Base-by-base conservation (phyloP, 257 asterid genomes). In the Galeopsis tetrahit region DNA sequence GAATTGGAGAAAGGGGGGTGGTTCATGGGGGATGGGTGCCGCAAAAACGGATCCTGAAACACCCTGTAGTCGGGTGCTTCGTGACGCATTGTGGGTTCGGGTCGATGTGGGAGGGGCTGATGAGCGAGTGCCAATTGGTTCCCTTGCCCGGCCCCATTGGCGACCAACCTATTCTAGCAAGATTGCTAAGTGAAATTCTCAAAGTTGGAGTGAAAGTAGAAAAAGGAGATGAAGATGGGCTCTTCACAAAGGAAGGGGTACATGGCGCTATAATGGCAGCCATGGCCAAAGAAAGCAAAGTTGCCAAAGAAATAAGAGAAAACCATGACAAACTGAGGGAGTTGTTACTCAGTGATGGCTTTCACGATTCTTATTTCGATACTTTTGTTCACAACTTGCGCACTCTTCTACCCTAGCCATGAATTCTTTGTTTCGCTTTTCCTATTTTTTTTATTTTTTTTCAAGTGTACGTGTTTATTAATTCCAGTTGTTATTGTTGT, bases 211-310 rank as follows among this genome's bases (percentile, higher is more conserved):
- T 79, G 6, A 84, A 82, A 21, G 77, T 80, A 0, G 80, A 66
- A 76, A 77, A 17, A 70, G 82, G 86, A 15, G 84, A 73, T 2
- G 87, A 78, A 35, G 83, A 82, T 70, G 87, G 85, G 3, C 1
- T 63, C 72, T 78, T 85, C 21, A 73, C 86, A 0, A 78, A 59
- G 73, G 84, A 83, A 33, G 77, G 65, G 1, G 64, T 9, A 75
- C 81, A 17, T 34, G 49, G 5, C 11, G 75, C 89, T 1, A 55
- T 85, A 36, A 66, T 6, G 55, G 57, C 72, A 15, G 89, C 65
- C 2, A 81, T 83, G 89, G 82, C 44, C 4, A 77, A 39, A 0
- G 75, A 40, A 0, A 76, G 85, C 36, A 72, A 68, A 15, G 44
- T 70, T n/a, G 87, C 84, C 10, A 76, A 72, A 34, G 65, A 68